Evolutionary conservation across 140 eudicot genomes (phyloP), one percentile per base, ranked within the genome.

Genomic region (Flaveria floridana): DNA sequence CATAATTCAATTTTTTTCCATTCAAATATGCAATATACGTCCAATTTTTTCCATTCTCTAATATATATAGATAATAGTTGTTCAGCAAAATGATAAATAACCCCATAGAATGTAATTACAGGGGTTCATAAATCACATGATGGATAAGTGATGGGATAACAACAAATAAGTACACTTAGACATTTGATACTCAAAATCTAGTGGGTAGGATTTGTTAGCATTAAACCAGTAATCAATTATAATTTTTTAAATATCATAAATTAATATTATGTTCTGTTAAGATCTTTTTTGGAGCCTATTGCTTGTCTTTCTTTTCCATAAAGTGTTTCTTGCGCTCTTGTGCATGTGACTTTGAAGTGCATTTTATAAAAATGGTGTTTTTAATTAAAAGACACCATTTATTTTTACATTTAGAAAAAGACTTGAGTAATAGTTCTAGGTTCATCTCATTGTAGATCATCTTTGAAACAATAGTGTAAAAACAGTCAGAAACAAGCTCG

Each of bases 141-240:
- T 19, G 62, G 6, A 47, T 47, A 47, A 47, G 53, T 55, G 26
- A 55, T 55, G 62, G 58, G 21, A 19, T 55, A 16, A 16, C 23
- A 18, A 55, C 16, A 19, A 55, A 55, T 3, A 1, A 55, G 62
- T 55, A 16, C 25, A 55, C 19, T 19, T 51, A 9, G 48, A 42
- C 48, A 47, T 47, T 47, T 47, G 21, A 55, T 55, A 0, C 62
- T 55, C 25, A 55, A 55, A 55, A 55, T 55, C 62, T 55, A 55
- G 62, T 18, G 62, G 62, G 12, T 55, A 55, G 62, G 62, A 55
- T 55, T 55, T 55, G 62, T 55, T 55, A 5, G 62, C 62, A 55
- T 55, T 55, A 55, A n/a, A 16, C 25, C 16, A 55, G 26, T 44
- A 44, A 44, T 16, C 19, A 3, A 55, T 55, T n/a, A 16, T 18